Conservation (phyloP, 306 rosid genomes). For the Citrullus colocynthis region DNA sequence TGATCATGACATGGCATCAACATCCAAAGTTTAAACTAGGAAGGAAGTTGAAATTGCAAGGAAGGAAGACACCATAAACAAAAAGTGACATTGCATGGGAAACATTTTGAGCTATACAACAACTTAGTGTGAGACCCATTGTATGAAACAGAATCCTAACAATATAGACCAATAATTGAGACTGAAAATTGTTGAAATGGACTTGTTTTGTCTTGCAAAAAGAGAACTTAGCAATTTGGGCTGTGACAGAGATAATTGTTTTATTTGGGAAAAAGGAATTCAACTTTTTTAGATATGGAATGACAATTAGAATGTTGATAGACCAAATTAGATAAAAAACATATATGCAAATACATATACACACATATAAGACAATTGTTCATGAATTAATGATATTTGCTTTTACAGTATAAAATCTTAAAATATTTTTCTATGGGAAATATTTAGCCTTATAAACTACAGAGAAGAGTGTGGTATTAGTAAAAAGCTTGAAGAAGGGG, state of each 20-base stretch:
- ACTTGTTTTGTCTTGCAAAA: not conserved
- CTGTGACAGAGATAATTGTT: not conserved
- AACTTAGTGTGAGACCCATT: not conserved
- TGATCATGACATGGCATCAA: not conserved
- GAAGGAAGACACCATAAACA: not conserved
- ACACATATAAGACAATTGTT: not conserved
- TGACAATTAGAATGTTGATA: not conserved
- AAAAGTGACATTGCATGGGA: not conserved
- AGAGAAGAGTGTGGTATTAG: not conserved
- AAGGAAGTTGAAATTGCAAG: not conserved
- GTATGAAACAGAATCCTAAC: not conserved
- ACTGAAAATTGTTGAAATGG: conserved; percentile 1
- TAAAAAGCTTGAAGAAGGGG: not conserved
- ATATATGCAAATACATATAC: too few relatives aligned
- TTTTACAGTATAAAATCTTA: not conserved
- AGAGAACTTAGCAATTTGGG: not conserved
- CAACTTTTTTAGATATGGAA: not conserved
- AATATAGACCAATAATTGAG: conserved; percentile 4
- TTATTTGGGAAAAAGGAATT: not conserved
- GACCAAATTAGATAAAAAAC: not conserved
- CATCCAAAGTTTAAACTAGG: not conserved
- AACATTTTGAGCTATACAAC: conserved; percentile 1
- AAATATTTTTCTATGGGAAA: not conserved
- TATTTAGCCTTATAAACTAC: not conserved
- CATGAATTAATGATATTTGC: not conserved